Evolutionary conservation across 768 basidiomycete species (phyloP).

Genomic region (Trametes cinnabarina): DNA sequence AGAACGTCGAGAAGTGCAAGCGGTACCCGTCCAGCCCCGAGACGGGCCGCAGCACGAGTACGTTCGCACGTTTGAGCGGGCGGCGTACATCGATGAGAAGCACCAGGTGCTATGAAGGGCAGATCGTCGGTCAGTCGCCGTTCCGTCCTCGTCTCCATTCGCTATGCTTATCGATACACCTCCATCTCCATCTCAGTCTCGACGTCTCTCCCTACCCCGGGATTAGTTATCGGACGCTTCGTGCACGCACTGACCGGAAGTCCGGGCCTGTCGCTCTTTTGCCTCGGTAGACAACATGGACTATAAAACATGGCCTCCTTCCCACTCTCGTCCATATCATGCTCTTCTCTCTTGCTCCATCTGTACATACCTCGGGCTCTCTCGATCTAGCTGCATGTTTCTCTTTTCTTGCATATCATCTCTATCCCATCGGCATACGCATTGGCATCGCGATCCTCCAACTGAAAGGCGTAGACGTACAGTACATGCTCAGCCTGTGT

Average conservation of each 20-base stretch:
- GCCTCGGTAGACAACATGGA: neutral
- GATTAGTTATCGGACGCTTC: neutral
- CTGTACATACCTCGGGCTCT: no score
- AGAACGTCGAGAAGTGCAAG: constrained; percentile 72
- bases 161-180: neutral
- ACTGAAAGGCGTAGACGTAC: no score
- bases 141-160: neutral
- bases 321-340: neutral
- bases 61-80: constrained; percentile 53
- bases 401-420: no score
- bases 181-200: neutral
- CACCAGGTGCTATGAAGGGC: constrained; percentile 15
- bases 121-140: constrained; percentile 14
- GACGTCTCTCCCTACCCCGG: neutral
- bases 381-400: no score
- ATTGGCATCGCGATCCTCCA: no score
- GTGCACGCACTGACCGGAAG: neutral
- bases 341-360: no score
- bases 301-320: neutral
- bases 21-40: constrained; percentile 76
- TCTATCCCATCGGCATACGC: no score
- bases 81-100: constrained; percentile 21
- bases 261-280: neutral
- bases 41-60: constrained; percentile 79
- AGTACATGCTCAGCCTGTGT: no score